Conservation (phyloP, 2,329 filamentous ascomycete species). For the Thielaviopsis punctulata region DNA sequence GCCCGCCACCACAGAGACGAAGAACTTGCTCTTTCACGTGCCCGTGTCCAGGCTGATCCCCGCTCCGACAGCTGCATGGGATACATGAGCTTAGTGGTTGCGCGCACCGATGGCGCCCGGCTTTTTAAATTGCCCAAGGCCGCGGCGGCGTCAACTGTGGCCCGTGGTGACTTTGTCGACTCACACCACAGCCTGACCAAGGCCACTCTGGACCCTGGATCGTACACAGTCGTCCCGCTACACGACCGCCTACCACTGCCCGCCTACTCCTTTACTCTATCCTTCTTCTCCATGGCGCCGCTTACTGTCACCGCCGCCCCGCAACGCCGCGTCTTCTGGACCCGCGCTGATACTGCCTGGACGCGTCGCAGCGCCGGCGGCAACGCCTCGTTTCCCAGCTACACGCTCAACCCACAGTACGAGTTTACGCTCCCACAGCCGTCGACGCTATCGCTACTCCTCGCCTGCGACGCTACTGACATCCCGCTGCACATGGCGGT, state of each 20-base stretch:
- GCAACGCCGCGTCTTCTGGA: slow-evolving; percentile 39
- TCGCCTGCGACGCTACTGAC: slow-evolving; percentile 49
- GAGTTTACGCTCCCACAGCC: slow-evolving; percentile 38
- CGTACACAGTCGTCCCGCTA: slow-evolving; percentile 49
- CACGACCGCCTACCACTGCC: slow-evolving; percentile 61
- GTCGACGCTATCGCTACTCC: slow-evolving; percentile 52
- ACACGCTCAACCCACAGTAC: slow-evolving; percentile 80
- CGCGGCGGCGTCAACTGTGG: slow-evolving; percentile 32
- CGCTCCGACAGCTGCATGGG: slow-evolving; percentile 36
- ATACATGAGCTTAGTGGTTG: slow-evolving; percentile 78
- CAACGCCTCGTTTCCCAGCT: slow-evolving; percentile 58
- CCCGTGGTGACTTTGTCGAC: slow-evolving; percentile 77
- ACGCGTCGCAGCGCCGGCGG: slow-evolving; percentile 67
- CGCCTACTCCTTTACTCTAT: slow-evolving; percentile 72
- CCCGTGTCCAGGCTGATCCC: not conserved
- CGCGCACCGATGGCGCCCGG: slow-evolving; percentile 45
- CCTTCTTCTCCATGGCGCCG: slow-evolving; percentile 53
- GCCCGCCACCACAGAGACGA: slow-evolving; percentile 68
- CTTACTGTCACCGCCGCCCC: slow-evolving; percentile 45
- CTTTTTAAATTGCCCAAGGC: slow-evolving; percentile 50
- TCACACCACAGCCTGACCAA: slow-evolving; percentile 80
- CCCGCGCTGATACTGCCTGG: slow-evolving; percentile 52
- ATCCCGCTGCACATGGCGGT: slow-evolving; percentile 72
- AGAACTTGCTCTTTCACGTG: slow-evolving; percentile 33
- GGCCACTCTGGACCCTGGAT: slow-evolving; percentile 29